phyloP scores from a whole-genome alignment of 257 asterid species.

The Eucommia ulmoides region DNA sequence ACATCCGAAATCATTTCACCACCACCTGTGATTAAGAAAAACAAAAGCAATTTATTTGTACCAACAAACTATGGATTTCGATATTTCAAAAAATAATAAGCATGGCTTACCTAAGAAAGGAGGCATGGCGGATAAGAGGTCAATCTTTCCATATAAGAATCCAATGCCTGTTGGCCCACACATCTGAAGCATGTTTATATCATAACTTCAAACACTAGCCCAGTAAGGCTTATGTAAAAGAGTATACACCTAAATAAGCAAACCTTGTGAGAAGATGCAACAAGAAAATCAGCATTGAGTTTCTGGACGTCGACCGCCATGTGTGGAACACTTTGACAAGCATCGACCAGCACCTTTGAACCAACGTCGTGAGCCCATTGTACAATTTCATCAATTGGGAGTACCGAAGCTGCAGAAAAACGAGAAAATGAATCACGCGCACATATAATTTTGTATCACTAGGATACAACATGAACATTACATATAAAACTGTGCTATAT shows the following conservation, averaged over 20 bases:
- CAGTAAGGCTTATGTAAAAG: conserved; percentile 15
- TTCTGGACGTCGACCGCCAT: conserved; percentile 77
- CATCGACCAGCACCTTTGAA: conserved; percentile 90
- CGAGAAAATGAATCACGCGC: conserved; percentile 6
- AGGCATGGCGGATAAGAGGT: conserved; percentile 74
- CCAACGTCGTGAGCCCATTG: conserved; percentile 91
- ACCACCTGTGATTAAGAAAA: conserved; percentile 49
- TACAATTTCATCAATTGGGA: conserved; percentile 71
- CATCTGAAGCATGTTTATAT: conserved; percentile 89
- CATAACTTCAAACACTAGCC: conserved; percentile 32
- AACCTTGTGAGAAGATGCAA: conserved; percentile 98
- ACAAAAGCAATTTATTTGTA: conserved; percentile 6
- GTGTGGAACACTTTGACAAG: conserved; percentile 99
- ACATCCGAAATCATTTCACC: conserved; percentile 99
- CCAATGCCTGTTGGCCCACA: conserved; percentile 99
- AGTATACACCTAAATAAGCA: conserved; percentile 17
- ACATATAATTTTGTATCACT: no score
- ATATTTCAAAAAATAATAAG: background rate
- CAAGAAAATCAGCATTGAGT: conserved; percentile 80
- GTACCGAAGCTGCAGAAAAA: conserved; percentile 51
- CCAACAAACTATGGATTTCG: no score
- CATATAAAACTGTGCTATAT: no score
- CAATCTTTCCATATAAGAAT: conserved; percentile 78
- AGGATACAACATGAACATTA: no score
- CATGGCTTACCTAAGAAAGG: conserved; percentile 73